Evolutionary conservation across 768 basidiomycete species (phyloP), one percentile per base, ranked within the genome.

Genomic region (Amanita muscaria): DNA sequence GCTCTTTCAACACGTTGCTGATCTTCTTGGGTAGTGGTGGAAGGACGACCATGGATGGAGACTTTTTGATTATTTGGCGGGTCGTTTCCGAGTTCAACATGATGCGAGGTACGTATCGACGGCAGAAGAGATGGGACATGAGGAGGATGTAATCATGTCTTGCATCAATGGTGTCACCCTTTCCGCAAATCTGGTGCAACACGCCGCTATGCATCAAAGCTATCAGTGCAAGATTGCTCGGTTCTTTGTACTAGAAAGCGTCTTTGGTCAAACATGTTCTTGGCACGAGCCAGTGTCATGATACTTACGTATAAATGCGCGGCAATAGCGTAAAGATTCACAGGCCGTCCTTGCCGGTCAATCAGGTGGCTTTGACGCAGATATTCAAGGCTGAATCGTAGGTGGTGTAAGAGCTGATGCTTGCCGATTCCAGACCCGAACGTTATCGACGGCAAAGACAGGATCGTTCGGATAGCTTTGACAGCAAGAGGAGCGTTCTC

Each of bases 331-430:
- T 73, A 76, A 5, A 80, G 59, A 48, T 80, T 74, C 53, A 80
- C 68, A 0, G 79, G 80, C 32, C 64, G 69, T 14, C 83, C 84
- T 14, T 59, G 55, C 27, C 60, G 60, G 42, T 76, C 70, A 32
- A 85, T 57, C 14, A 86, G 64, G 31, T 72, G 64, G 4, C 70
- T 59, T 4, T 79, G 74, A 29, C 79, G 70, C 8, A 86, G 68
- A 50, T 82, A 84, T 49, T 86, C 84, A 39, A 86, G 77, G 47
- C 73, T 74, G 64, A 86, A 86, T 18, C 81, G 68, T 12, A 83
- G 54, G 51, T 82, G 80, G 51, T 84, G 80, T 16, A 79, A 55
- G 12, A 83, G 59, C 51, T 85, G 79, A 7, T 73, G 62, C 47
- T 61, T 67, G 6, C 78, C 78, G 7, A 71, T 64, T 3, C 73